Base-by-base conservation (phyloP, 2,329 filamentous ascomycete genomes). In the Periglandula ipomoeae region DNA sequence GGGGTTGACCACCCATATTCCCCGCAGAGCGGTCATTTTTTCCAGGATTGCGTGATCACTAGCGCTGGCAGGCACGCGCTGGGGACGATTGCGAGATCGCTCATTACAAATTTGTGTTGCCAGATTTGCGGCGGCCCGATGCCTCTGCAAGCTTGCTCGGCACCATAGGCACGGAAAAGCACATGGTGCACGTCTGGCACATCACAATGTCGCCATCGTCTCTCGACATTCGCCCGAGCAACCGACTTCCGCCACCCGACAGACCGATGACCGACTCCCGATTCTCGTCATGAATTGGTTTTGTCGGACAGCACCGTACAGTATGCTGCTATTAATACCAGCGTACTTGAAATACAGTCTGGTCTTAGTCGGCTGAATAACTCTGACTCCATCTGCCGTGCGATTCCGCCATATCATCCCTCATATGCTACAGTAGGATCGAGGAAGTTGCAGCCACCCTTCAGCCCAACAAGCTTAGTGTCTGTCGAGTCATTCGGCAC, bases 21-120 rank as follows among this genome's bases (percentile, higher is more conserved):
- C 58, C 58, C 58, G 55, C 57, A 56, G 46, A 52, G 41, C 51
- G 52, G 50, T 55, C 51, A 57, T 52, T 54, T 55, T 55, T 49
- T 23, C 49, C 55, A 55, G 53, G 60, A 65, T 65, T 64, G 62
- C 62, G 62, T 65, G 62, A 64, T 65, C 57, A 58, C 52, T 64
- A 64, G 59, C 56, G 59, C 50, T 56, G 42, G 32, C 50, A 42
- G 34, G 43, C 23, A 19, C 5, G 13, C 24, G 9, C 32, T 17
- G 32, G 32, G 23, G 41, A 41, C 53, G 52, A 54, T 54, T 50
- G 56, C 57, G 55, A 56, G 51, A 55, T 54, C 47, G 50, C 49
- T 50, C 49, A 53, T 59, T 57, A 57, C 55, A 53, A 58, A 59
- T 56, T 49, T 50, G 48, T 45, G 43, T 43, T 47, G 48, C 48